These are phyloP conservation scores for Arthrobotrys musiformis DNA, from an alignment of 2,329 filamentous ascomycete species.

Conservation along the genomic window DNA sequence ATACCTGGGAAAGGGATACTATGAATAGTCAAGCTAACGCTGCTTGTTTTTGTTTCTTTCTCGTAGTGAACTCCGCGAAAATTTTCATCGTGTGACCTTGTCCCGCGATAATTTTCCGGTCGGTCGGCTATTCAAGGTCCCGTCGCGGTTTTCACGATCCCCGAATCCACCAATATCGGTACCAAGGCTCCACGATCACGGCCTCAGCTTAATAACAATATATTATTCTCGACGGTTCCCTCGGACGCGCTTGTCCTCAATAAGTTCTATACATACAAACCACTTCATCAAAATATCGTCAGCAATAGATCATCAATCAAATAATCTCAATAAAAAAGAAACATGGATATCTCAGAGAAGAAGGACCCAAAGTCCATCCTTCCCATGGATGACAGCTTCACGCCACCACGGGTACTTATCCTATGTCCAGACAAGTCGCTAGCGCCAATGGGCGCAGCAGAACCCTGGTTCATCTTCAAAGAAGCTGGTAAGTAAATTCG, in stretches of 20 bases:
- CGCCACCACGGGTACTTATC: slow-evolving; percentile 52
- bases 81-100: slow-evolving; percentile 25
- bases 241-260: background rate
- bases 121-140: slow-evolving; percentile 17
- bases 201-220: background rate
- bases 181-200: slow-evolving; percentile 6
- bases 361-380: slow-evolving; percentile 49
- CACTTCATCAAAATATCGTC: background rate
- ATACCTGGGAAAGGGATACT: slow-evolving; percentile 2
- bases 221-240: slow-evolving; percentile 7
- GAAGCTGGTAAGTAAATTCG: slow-evolving; percentile 39
- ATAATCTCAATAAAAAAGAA: background rate
- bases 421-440: slow-evolving; percentile 54
- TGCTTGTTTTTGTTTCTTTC: slow-evolving; percentile 1
- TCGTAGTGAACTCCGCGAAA: slow-evolving; percentile 32
- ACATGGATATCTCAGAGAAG: slow-evolving; percentile 14
- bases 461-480: slow-evolving; percentile 50
- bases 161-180: background rate
- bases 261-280: background rate
- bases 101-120: slow-evolving; percentile 30
- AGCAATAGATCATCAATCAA: background rate
- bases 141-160: slow-evolving; percentile 28
- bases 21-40: slow-evolving; percentile 11
- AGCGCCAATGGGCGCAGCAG: slow-evolving; percentile 38
- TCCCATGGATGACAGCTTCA: slow-evolving; percentile 44